Base-by-base conservation (phyloP, 202 grass and related monocot species). In the Setaria italica region DNA sequence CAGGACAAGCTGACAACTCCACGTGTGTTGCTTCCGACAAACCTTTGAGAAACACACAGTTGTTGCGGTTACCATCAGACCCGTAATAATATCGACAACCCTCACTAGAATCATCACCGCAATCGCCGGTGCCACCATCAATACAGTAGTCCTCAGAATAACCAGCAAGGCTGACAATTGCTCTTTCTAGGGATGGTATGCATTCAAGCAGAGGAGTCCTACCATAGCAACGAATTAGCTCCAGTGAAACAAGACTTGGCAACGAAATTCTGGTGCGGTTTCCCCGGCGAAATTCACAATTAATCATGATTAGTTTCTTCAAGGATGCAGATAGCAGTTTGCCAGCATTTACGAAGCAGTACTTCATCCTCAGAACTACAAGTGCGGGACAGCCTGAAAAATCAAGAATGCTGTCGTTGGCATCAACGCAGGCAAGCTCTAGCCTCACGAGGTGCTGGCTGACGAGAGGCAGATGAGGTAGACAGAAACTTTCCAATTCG, bases 361-460 rank as follows among this genome's bases (percentile, higher is more conserved):
- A 9, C 4, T 82, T 37, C 80, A 59, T 71, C 39, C 43, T 59
- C 50, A 72, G 67, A 4, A 59, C 9, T 6, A 39, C 25, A 17
- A 83, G 12, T 29, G 69, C 56, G 3, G 80, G 41, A 60, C 80
- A 82, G 9, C 53, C 39, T 2, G 80, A 72, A 12, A 72, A 72
- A 47, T 82, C 67, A 46, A 34, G 37, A 60, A 60, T 6, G 14
- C 21, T 57, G 37, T 45, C 4, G n/a, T 58, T 46, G 50, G 21
- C 32, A 6, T 9, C 1, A 0, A 82, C 51, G 2, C 25, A 30
- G 4, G 8, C 4, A 62, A 62, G 53, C 10, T 82, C 80, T 1
- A 73, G 19, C 15, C 68, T 73, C 10, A 41, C 72, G 55, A 82
- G 29, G 42, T 62, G 41, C 68, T 62, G 16, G 41, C 67, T 73